These are phyloP conservation scores for Phaffia australis DNA, from an alignment of 768 basidiomycete genomes.

Conservation along the genomic window DNA sequence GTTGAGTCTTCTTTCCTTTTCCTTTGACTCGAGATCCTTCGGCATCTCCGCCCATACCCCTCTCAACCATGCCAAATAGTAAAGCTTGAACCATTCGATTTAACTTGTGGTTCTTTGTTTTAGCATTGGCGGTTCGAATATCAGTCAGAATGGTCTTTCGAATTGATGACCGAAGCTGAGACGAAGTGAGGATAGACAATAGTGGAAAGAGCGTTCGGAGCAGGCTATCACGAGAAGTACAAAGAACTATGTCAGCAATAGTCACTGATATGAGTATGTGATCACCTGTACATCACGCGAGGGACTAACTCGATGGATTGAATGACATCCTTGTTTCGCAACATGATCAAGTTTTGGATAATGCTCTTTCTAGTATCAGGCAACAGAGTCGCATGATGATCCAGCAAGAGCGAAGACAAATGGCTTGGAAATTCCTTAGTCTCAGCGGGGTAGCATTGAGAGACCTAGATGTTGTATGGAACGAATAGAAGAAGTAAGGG, in stretches of 20 bases:
- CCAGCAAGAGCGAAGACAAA: conserved; percentile 63
- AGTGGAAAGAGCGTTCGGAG: conserved; percentile 87
- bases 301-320: conserved; percentile 71
- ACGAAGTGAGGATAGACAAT: conserved; percentile 82
- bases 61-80: conserved; percentile 90
- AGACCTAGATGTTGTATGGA: conserved; percentile 46
- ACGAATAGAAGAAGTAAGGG: neutral
- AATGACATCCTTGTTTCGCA: conserved; percentile 85
- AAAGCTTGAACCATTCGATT: conserved; percentile 92
- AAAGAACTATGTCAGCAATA: neutral
- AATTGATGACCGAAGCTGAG: conserved; percentile 69
- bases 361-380: conserved; percentile 74
- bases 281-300: neutral
- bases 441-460: conserved; percentile 84
- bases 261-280: neutral
- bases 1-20: conserved; percentile 23
- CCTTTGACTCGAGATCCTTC: conserved; percentile 66
- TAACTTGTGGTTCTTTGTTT: conserved; percentile 84
- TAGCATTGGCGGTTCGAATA: conserved; percentile 77
- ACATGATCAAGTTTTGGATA: conserved; percentile 82
- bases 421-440: conserved; percentile 76
- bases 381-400: conserved; percentile 60
- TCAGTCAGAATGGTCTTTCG: conserved; percentile 88
- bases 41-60: conserved; percentile 72
- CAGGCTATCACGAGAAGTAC: conserved; percentile 46